Evolutionary conservation across 257 asterid genomes (phyloP).

Genomic region (Apocynum venetum): DNA sequence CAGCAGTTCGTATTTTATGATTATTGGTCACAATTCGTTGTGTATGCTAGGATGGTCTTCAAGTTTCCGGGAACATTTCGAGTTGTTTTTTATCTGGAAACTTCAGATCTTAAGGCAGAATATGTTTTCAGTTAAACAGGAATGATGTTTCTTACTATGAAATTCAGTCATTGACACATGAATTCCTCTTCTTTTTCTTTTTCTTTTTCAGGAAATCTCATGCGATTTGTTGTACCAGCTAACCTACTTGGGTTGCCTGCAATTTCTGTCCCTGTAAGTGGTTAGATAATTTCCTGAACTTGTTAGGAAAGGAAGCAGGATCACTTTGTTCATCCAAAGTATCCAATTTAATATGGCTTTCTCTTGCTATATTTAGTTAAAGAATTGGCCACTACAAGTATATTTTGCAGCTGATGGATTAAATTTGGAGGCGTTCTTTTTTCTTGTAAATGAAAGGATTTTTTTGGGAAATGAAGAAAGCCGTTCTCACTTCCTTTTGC

Average conservation of each 20-base stretch:
- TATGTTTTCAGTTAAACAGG: not conserved
- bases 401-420: not conserved
- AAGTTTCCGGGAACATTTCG: not conserved
- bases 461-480: too few species aligned
- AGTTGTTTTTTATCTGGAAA: not conserved
- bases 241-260: constrained; percentile 97
- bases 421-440: not conserved
- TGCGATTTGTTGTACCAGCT: constrained; percentile 72
- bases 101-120: not conserved
- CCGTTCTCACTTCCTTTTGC: not conserved
- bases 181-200: constrained; percentile 3
- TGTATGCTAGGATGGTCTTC: not conserved
- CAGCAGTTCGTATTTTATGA: not conserved
- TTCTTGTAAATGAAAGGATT: too few species aligned
- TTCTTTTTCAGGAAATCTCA: constrained; percentile 57
- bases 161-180: not conserved
- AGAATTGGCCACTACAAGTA: not conserved
- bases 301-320: not conserved
- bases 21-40: not conserved
- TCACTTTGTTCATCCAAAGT: not conserved
- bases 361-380: not conserved
- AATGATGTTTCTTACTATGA: not conserved
- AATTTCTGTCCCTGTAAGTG: constrained; percentile 85
- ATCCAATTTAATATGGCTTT: not conserved
- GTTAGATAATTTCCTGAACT: constrained; percentile 1